Evolutionary conservation across 2,329 filamentous ascomycete species (phyloP).

Genomic region (Cytospora leucostoma): DNA sequence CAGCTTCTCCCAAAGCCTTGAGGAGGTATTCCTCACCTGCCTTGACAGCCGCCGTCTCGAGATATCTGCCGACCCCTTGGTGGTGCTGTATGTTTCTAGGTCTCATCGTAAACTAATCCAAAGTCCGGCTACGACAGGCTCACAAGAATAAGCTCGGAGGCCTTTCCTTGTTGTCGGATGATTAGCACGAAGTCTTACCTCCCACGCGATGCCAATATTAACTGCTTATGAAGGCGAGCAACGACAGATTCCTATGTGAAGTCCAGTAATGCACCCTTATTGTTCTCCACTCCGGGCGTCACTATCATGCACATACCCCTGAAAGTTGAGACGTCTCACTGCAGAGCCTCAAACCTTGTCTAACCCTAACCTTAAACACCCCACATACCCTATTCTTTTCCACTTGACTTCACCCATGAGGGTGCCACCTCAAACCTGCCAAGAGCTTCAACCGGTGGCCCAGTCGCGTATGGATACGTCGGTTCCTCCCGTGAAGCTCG

Average conservation of each 20-base stretch:
- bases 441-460: neutral
- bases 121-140: no score
- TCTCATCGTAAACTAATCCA: neutral
- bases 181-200: no score
- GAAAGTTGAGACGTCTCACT: slow-evolving; percentile 25
- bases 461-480: neutral
- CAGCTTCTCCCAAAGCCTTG: neutral
- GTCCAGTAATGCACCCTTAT: slow-evolving; percentile 18
- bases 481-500: neutral
- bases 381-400: neutral
- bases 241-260: neutral
- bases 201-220: no score
- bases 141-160: neutral
- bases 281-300: slow-evolving; percentile 3
- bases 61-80: neutral
- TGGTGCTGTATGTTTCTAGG: neutral
- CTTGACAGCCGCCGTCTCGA: neutral
- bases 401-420: neutral
- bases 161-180: neutral
- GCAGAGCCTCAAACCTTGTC: slow-evolving; percentile 25
- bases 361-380: slow-evolving; percentile 2
- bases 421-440: neutral
- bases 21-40: neutral
- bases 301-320: slow-evolving; percentile 2
- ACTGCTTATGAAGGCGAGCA: no score